Percentiles rank a stretch among this genome's conserved stretches.
Conservation (phyloP, 345 rosid genomes). For the Arabidopsis thaliana region TAIR10.1 NC_003071.7:14823501-14824000, state of each 20-base stretch:
- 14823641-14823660: slow-evolving; percentile 45
- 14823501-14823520: slow-evolving; percentile 1
- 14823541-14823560: slow-evolving; percentile 34
- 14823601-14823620: slow-evolving; percentile 7
- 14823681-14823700: slow-evolving; percentile 53
- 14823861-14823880: background rate
- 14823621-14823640: slow-evolving; percentile 39
- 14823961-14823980: slow-evolving; percentile 19
- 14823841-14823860: slow-evolving; percentile 23
- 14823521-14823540: slow-evolving; percentile 10
- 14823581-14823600: slow-evolving; percentile 2
- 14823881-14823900: slow-evolving; percentile 22
- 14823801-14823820: background rate
- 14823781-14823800: background rate
- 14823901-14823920: background rate
- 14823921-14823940: slow-evolving; percentile 1
- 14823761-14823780: slow-evolving; percentile 21
- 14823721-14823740: slow-evolving; percentile 57
- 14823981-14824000: background rate
- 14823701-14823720: slow-evolving; percentile 57
- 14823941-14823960: slow-evolving; percentile 18
- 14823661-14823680: slow-evolving; percentile 21
- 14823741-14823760: slow-evolving; percentile 31
- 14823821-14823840: slow-evolving; percentile 4
- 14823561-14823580: slow-evolving; percentile 28